These are phyloP conservation scores for Trichopus zeylanicus DNA, from an alignment of 116 monocot genomes.

Conservation along the genomic window DNA sequence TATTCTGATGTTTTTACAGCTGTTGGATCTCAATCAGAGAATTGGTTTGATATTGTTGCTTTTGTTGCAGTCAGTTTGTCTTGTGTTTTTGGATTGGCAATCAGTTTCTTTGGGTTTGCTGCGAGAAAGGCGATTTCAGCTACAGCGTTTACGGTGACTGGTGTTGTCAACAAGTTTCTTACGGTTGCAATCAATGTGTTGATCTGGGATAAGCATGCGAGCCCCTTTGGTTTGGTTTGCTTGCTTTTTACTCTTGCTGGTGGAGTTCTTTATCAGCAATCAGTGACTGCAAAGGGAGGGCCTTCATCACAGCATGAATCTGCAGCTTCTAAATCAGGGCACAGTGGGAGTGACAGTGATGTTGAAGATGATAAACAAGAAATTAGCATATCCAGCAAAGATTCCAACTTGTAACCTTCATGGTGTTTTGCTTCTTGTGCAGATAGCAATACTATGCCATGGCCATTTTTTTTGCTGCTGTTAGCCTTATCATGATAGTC, in stretches of 20 bases:
- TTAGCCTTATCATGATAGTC: too few species aligned
- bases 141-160: constrained; percentile 71
- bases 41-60: constrained; percentile 18
- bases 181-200: constrained; percentile 72
- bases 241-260: constrained; percentile 59
- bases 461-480: too few species aligned
- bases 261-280: constrained; percentile 70
- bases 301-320: constrained; percentile 16
- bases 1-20: constrained; percentile 27
- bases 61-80: constrained; percentile 48
- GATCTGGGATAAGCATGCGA: constrained; percentile 82
- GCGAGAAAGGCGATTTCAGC: constrained; percentile 74
- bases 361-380: constrained; percentile 34
- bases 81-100: constrained; percentile 63
- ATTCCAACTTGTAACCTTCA: too few species aligned
- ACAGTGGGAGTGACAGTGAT: constrained; percentile 12
- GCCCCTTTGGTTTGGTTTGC: constrained; percentile 38
- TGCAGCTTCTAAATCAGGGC: constrained; percentile 14
- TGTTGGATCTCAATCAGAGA: constrained; percentile 5
- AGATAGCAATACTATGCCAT: too few species aligned
- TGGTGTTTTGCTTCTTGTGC: too few species aligned
- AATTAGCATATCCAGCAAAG: neutral
- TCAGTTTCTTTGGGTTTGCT: constrained; percentile 86
- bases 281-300: constrained; percentile 22
- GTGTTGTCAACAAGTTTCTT: constrained; percentile 81